Evolutionary conservation across 164 flowering plant species (phyloP).

Genomic region (Aristolochia fimbriata): DNA sequence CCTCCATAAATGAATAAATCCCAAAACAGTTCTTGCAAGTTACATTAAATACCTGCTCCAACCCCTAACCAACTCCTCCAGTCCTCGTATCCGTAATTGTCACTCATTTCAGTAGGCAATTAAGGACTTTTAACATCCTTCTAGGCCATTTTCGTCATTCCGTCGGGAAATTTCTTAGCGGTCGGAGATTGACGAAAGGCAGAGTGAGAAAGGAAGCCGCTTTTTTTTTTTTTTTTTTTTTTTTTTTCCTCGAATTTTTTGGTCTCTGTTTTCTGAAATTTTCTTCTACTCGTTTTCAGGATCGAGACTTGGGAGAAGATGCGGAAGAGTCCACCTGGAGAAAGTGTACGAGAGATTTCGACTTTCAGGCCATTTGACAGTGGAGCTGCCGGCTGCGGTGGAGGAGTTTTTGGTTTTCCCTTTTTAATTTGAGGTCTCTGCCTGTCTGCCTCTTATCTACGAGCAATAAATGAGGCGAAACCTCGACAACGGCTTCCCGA

Average conservation of each 20-base stretch:
- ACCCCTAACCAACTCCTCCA: too few species aligned
- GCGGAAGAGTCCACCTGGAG: too few species aligned
- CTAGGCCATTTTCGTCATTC: background rate
- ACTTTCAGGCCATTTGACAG: constrained; percentile 2
- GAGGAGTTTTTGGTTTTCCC: background rate
- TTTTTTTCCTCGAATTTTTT: too few species aligned
- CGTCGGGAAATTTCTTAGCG: background rate
- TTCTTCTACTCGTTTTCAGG: too few species aligned
- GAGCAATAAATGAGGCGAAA: constrained; percentile 1
- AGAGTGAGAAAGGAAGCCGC: background rate
- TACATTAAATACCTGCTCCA: too few species aligned
- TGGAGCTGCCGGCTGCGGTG: background rate
- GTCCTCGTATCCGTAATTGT: too few species aligned
- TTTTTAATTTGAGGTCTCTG: background rate
- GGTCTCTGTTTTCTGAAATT: too few species aligned
- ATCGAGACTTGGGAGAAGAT: too few species aligned
- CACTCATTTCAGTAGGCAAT: background rate
- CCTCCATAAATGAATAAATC: too few species aligned
- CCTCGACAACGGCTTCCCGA: background rate
- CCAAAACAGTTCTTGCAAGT: too few species aligned
- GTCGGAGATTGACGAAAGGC: background rate
- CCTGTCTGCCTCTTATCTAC: background rate
- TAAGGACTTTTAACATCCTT: background rate
- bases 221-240: too few species aligned
- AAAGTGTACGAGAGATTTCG: background rate